phyloP scores from a whole-genome alignment of 2,329 filamentous ascomycete genomes.

The Aspergillus fumigatus region DNA sequence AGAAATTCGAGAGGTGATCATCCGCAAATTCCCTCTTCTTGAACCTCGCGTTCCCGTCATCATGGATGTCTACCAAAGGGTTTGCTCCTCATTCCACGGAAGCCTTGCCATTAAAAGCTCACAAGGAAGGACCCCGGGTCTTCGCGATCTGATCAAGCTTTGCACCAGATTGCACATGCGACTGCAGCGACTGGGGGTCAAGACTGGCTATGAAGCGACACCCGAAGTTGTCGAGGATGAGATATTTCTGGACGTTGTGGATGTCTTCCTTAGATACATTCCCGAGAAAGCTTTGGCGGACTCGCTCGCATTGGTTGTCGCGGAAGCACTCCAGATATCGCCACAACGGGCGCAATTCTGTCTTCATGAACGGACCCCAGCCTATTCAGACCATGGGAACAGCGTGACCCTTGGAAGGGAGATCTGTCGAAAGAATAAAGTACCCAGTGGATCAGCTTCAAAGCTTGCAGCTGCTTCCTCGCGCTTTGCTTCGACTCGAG shows the following conservation, averaged over 20 bases:
- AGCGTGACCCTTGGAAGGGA: slow-evolving; percentile 64
- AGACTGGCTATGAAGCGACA: slow-evolving; percentile 64
- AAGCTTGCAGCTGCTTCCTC: slow-evolving; percentile 30
- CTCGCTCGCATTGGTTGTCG: slow-evolving; percentile 59
- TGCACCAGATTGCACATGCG: slow-evolving; percentile 70
- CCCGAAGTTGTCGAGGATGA: slow-evolving; percentile 69
- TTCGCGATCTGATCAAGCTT: slow-evolving; percentile 87
- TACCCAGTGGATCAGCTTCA: slow-evolving; percentile 43
- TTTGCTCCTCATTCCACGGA: slow-evolving; percentile 36
- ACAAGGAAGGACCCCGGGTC: slow-evolving; percentile 56
- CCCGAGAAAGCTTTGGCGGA: slow-evolving; percentile 59
- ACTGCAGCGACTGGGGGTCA: slow-evolving; percentile 55
- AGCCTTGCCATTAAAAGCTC: slow-evolving; percentile 36
- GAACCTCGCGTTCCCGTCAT: slow-evolving; percentile 52
- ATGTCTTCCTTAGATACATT: slow-evolving; percentile 83
- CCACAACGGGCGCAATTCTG: slow-evolving; percentile 76
- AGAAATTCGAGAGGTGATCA: slow-evolving; percentile 72
- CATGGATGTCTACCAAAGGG: slow-evolving; percentile 52
- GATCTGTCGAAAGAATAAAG: slow-evolving; percentile 54
- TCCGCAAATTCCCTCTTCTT: slow-evolving; percentile 66
- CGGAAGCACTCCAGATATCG: slow-evolving; percentile 81
- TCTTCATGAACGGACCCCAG: slow-evolving; percentile 66
- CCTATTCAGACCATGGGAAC: slow-evolving; percentile 58
- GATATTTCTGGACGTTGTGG: slow-evolving; percentile 89
- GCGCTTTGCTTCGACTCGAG: slow-evolving; percentile 80